A percentile compares a stretch with the other conserved stretches of the same genome.
Evolutionary conservation across 306 rosid genomes (phyloP).

Genomic region (Inga laurina): DNA sequence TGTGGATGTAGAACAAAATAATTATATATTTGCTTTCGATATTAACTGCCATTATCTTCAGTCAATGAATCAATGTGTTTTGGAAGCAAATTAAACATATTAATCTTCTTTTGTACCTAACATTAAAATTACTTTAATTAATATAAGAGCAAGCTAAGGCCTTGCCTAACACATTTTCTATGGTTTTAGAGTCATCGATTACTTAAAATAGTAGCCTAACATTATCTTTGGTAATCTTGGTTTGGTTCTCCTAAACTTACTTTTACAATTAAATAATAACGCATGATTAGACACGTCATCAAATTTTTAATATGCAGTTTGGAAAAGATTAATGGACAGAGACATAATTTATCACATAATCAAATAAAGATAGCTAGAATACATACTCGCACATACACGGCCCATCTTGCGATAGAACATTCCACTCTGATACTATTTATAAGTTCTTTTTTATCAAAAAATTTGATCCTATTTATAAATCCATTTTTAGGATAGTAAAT

Average conservation of each 20-base stretch:
- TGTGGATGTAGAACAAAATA: constrained; percentile 27
- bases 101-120: constrained; percentile 36
- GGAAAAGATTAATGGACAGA: background rate
- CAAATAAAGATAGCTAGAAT: background rate
- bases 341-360: background rate
- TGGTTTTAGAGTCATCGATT: background rate
- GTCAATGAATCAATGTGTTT: constrained; percentile 22
- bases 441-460: too few species aligned
- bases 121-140: constrained; percentile 7
- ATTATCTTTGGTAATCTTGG: constrained; percentile 34
- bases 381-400: background rate
- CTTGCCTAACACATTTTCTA: constrained; percentile 28
- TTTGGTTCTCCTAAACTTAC: constrained; percentile 34
- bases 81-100: constrained; percentile 3
- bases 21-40: constrained; percentile 16
- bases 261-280: constrained; percentile 6
- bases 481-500: too few species aligned
- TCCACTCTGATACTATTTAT: too few species aligned
- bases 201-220: constrained; percentile 29
- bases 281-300: constrained; percentile 1
- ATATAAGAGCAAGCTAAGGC: constrained; percentile 7
- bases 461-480: too few species aligned
- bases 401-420: background rate
- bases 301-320: constrained; percentile 2
- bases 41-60: constrained; percentile 13